These are phyloP conservation scores for Cercospora zeae-maydis DNA, from an alignment of 2,329 filamentous ascomycete species.

Conservation along the genomic window DNA sequence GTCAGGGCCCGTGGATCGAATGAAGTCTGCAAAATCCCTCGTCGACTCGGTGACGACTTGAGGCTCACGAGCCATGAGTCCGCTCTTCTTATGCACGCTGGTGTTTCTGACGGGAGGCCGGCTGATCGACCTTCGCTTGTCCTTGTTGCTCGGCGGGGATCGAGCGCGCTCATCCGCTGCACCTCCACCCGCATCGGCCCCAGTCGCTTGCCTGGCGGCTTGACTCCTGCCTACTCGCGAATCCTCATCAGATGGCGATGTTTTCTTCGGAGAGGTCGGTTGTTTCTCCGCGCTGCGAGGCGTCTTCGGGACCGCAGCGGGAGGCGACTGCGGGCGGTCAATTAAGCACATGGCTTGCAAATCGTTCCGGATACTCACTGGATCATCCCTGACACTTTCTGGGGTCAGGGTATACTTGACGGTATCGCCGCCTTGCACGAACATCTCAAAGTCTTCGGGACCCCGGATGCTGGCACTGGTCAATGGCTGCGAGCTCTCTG, in stretches of 20 bases:
- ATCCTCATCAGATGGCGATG: slow-evolving; percentile 15
- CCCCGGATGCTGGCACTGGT: slow-evolving; percentile 36
- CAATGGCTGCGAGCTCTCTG: slow-evolving; percentile 21
- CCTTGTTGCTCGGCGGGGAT: slow-evolving; percentile 16
- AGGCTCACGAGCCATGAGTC: slow-evolving; percentile 63
- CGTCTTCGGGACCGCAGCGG: slow-evolving; percentile 15
- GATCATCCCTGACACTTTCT: slow-evolving; percentile 44
- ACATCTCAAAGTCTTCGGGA: slow-evolving; percentile 46
- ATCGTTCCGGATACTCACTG: slow-evolving; percentile 36
- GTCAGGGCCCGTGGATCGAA: slow-evolving; percentile 73
- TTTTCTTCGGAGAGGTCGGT: slow-evolving; percentile 13
- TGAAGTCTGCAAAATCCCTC: slow-evolving; percentile 83
- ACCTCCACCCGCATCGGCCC: slow-evolving; percentile 19
- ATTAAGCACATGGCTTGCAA: neutral
- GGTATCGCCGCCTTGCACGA: slow-evolving; percentile 47
- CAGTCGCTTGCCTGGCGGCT: slow-evolving; percentile 23
- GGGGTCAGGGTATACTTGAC: slow-evolving; percentile 51
- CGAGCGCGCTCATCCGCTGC: slow-evolving; percentile 6
- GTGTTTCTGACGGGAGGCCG: slow-evolving; percentile 34
- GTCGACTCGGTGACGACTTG: slow-evolving; percentile 67
- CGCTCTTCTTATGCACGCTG: slow-evolving; percentile 32
- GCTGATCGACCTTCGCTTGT: slow-evolving; percentile 32
- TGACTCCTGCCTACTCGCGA: slow-evolving; percentile 24
- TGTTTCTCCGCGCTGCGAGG: slow-evolving; percentile 17
- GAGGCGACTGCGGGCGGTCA: slow-evolving; percentile 14